phyloP scores from a whole-genome alignment of 1,139 yeast genomes.

The Kurtzmaniella quercitrusa region DNA sequence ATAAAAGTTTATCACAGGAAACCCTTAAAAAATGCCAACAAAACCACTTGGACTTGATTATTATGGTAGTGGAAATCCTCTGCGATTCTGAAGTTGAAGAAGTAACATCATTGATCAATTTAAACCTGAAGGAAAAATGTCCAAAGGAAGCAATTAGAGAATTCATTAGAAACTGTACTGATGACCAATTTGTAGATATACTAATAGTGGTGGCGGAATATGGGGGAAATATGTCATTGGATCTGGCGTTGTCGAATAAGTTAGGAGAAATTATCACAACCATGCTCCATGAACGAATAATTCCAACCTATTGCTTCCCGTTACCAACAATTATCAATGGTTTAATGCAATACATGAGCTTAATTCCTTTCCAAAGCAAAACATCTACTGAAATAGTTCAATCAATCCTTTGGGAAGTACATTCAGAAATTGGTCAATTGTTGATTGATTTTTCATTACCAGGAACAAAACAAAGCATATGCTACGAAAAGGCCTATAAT shows the following conservation, averaged over 20 bases:
- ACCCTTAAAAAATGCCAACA: neutral
- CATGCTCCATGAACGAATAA: neutral
- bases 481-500: neutral
- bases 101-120: neutral
- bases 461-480: neutral
- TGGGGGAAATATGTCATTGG: neutral
- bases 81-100: neutral
- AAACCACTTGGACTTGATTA: neutral
- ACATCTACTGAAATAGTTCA: neutral
- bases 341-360: neutral
- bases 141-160: neutral
- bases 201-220: neutral
- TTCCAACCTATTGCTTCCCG: neutral
- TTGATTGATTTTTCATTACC: neutral
- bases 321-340: neutral
- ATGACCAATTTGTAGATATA: neutral
- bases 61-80: neutral
- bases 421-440: neutral
- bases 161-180: neutral
- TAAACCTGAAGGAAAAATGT: neutral
- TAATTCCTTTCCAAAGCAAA: neutral
- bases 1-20: neutral
- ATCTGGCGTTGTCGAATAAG: neutral
- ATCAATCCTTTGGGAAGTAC: neutral
- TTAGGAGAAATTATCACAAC: neutral